Conservation (phyloP, 148 eudicot genomes). For the Nepenthes gracilis region DNA sequence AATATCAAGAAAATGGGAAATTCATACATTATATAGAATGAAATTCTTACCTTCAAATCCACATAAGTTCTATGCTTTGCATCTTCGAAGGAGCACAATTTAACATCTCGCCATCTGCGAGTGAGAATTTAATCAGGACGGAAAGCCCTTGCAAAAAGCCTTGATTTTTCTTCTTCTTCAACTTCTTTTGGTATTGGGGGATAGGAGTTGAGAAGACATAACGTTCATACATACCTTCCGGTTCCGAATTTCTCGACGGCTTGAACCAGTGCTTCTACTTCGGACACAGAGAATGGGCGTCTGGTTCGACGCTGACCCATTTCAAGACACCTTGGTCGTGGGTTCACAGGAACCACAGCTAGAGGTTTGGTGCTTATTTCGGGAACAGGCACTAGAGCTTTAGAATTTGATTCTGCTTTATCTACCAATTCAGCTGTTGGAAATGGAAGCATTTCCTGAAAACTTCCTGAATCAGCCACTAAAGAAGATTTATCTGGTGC, state of each 20-base stretch:
- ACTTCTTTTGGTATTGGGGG: no score
- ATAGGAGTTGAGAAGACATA: background rate
- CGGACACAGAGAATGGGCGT: conserved; percentile 93
- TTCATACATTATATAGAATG: no score
- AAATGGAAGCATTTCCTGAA: conserved; percentile 36
- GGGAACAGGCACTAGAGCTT: conserved; percentile 54
- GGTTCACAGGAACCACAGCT: conserved; percentile 47
- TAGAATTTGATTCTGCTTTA: conserved; percentile 30
- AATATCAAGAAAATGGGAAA: no score
- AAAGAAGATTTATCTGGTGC: conserved; percentile 21
- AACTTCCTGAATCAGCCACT: conserved; percentile 25
- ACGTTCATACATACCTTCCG: conserved; percentile 48
- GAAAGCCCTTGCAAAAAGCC: no score
- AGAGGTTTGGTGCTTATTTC: conserved; percentile 42
- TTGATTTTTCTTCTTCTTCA: no score
- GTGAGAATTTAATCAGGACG: background rate
- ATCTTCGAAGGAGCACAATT: conserved; percentile 76
- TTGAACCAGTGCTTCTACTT: conserved; percentile 91
- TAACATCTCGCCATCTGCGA: conserved; percentile 96
- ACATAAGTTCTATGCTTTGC: conserved; percentile 95
- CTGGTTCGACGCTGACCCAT: conserved; percentile 86
- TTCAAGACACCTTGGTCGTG: conserved; percentile 53
- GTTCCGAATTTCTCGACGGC: conserved; percentile 99
- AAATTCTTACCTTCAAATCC: conserved; percentile 73
- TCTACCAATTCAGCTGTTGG: conserved; percentile 19